phyloP scores from a whole-genome alignment of 805 yeast genomes.

The Kluyveromyces wickerhamii region DNA sequence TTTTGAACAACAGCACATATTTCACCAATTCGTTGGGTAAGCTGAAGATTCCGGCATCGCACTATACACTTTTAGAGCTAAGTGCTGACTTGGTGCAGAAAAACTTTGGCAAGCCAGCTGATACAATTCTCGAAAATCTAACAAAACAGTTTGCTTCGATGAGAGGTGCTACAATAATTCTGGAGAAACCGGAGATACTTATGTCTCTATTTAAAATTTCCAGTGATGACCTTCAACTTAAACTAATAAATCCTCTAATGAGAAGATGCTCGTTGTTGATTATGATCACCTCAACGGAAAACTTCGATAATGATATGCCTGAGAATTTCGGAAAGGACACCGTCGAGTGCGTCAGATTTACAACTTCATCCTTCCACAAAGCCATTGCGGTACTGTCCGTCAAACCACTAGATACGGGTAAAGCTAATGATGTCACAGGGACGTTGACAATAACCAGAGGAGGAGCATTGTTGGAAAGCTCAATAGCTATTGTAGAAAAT shows the following conservation, averaged over 20 bases:
- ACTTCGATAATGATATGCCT: constrained; percentile 13
- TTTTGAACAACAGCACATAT: constrained; percentile 18
- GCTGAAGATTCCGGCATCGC: constrained; percentile 15
- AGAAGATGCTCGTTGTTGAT: constrained; percentile 21
- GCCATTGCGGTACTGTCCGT: constrained; percentile 35
- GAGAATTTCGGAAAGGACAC: constrained; percentile 15
- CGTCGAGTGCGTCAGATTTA: constrained; percentile 22
- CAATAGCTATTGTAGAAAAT: constrained; percentile 39
- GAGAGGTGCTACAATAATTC: constrained; percentile 26
- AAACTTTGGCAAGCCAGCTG: constrained; percentile 56
- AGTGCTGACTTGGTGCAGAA: constrained; percentile 38
- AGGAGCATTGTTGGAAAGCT: constrained; percentile 29
- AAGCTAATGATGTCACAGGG: constrained; percentile 80
- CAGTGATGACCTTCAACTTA: constrained; percentile 21
- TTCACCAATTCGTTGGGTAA: constrained; percentile 17
- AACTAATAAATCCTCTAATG: constrained; percentile 21
- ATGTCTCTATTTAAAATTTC: constrained; percentile 21
- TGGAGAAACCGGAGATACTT: constrained; percentile 29
- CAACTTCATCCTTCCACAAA: constrained; percentile 17
- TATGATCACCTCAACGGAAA: constrained; percentile 17
- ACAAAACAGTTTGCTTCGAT: constrained; percentile 54
- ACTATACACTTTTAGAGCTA: constrained; percentile 36
- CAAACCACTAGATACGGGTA: constrained; percentile 67
- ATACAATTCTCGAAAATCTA: constrained; percentile 61
- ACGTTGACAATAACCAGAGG: constrained; percentile 55